phyloP scores from a whole-genome alignment of 495 filamentous ascomycete genomes.

The Talaromyces nanjingensis region DNA sequence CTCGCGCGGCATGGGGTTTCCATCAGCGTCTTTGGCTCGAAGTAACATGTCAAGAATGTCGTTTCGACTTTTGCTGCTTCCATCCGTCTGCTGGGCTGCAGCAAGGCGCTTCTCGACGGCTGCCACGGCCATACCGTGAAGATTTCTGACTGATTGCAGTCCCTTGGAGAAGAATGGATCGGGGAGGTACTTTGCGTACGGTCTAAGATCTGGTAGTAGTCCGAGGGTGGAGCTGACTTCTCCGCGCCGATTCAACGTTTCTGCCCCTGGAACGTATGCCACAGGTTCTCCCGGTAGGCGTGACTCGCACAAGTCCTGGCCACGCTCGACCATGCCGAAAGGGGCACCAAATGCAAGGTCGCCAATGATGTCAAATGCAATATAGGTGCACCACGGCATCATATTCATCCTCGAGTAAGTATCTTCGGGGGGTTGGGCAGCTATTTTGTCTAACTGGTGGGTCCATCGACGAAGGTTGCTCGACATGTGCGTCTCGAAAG shows the following conservation, averaged over 20 bases:
- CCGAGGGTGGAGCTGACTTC: conserved; percentile 33
- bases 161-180: conserved; percentile 35
- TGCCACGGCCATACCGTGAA: conserved; percentile 55
- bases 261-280: conserved; percentile 26
- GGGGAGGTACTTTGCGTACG: conserved; percentile 29
- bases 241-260: conserved; percentile 32
- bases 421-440: conserved; percentile 11
- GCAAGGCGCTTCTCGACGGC: conserved; percentile 61
- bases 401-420: conserved; percentile 53
- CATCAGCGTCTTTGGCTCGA: conserved; percentile 70
- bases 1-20: conserved; percentile 54
- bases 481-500: conserved; percentile 75
- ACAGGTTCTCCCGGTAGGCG: conserved; percentile 21
- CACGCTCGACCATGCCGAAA: conserved; percentile 34
- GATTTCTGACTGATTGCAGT: conserved; percentile 26
- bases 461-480: conserved; percentile 62
- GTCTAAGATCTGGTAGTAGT: conserved; percentile 26
- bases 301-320: conserved; percentile 42
- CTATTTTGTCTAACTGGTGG: conserved; percentile 55
- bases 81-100: conserved; percentile 32
- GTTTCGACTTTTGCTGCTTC: conserved; percentile 35
- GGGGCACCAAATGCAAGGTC: conserved; percentile 30
- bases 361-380: conserved; percentile 54
- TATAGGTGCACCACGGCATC: conserved; percentile 78
- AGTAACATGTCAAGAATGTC: conserved; percentile 71